Evolutionary conservation across 2,329 filamentous ascomycete species (phyloP).

Genomic region (Colletotrichum incanum): DNA sequence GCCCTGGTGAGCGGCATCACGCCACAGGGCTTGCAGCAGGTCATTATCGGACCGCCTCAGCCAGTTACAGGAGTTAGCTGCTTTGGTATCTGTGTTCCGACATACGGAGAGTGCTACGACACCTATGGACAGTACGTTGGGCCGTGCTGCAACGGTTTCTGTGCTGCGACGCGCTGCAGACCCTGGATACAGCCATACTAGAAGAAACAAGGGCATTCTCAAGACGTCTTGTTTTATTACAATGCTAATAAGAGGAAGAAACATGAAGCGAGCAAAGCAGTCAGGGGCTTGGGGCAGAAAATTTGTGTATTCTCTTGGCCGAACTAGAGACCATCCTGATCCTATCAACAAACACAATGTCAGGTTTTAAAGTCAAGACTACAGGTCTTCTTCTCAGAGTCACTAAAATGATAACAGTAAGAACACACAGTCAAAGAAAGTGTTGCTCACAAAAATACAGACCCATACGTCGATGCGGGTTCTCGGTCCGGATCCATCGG

Average conservation of each 20-base stretch:
- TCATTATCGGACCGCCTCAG: slow-evolving; percentile 62
- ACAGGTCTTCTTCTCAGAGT: too few species aligned
- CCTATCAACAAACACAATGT: too few species aligned
- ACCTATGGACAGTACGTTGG: slow-evolving; percentile 54
- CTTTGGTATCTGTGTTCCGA: slow-evolving; percentile 59
- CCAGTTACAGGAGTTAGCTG: slow-evolving; percentile 61
- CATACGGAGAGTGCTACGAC: slow-evolving; percentile 57
- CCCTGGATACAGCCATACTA: slow-evolving; percentile 51
- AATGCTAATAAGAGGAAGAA: accelerated
- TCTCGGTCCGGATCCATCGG: background rate
- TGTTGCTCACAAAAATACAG: too few species aligned
- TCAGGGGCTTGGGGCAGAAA: background rate
- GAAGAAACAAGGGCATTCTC: accelerated
- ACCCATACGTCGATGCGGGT: too few species aligned
- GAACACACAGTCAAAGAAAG: too few species aligned
- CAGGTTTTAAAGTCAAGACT: too few species aligned
- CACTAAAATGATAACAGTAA: too few species aligned
- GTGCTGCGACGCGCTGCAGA: slow-evolving; percentile 59
- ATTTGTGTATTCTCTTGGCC: background rate
- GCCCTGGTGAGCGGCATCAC: slow-evolving; percentile 52
- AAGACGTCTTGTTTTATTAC: accelerated
- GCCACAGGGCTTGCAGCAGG: slow-evolving; percentile 53
- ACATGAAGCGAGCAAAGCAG: too few species aligned
- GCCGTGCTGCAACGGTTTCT: slow-evolving; percentile 61
- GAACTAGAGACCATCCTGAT: background rate